A percentile compares a stretch with the other conserved stretches of the same genome.
phyloP scores from a whole-genome alignment of 2,329 filamentous ascomycete species.

The Sporothrix curviconia region DNA sequence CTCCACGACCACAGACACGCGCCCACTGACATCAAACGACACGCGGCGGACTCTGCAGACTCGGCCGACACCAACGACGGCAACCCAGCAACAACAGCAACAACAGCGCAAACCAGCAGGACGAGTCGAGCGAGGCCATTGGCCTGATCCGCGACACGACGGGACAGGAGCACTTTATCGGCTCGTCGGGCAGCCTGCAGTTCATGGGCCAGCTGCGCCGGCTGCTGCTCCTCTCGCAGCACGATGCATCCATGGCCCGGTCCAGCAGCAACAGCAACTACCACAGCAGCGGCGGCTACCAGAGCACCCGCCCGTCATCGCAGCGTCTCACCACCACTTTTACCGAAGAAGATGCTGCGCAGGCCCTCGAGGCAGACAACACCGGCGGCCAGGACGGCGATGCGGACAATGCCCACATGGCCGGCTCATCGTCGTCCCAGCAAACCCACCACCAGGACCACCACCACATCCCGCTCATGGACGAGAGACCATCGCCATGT shows the following conservation, averaged over 20 bases:
- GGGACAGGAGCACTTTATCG: conserved; percentile 32
- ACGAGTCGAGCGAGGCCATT: conserved; percentile 4
- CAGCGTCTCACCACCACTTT: conserved; percentile 17
- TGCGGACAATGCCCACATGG: neutral
- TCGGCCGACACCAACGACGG: neutral
- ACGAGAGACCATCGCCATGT: conserved; percentile 20
- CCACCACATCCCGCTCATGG: neutral
- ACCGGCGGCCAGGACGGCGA: neutral
- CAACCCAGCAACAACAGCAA: neutral
- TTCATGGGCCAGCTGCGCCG: conserved; percentile 31
- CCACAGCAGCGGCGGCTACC: neutral
- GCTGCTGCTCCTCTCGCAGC: conserved; percentile 22
- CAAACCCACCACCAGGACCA: no score
- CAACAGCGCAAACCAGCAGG: neutral
- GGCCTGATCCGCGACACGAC: conserved; percentile 29
- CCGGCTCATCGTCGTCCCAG: no score
- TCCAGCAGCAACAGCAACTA: neutral
- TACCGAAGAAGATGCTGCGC: conserved; percentile 22
- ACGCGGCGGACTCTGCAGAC: no score
- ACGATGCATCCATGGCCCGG: no score
- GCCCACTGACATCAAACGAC: no score
- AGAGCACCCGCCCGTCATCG: neutral
- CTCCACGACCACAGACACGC: no score
- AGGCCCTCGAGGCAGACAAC: conserved; percentile 24
- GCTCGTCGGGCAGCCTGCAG: conserved; percentile 31